These are phyloP conservation scores for Saccharomyces hybrid DNA, from an alignment of 1,139 yeast genomes.

Conservation along the genomic window DNA sequence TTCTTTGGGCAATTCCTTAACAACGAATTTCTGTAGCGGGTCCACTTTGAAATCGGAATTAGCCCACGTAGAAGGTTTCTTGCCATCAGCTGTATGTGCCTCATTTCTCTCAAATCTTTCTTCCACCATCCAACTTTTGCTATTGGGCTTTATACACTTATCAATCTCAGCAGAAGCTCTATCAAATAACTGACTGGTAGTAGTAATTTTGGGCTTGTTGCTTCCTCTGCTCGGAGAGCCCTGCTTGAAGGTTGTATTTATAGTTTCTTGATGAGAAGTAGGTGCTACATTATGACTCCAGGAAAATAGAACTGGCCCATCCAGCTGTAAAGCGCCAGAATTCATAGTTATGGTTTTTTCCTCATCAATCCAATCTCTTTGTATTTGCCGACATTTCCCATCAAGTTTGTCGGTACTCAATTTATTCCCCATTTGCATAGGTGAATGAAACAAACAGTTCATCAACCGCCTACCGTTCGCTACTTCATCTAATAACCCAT, in stretches of 20 bases:
- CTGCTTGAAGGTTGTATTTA: not conserved
- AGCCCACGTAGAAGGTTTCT: slow-evolving; percentile 6
- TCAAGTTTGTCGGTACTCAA: not conserved
- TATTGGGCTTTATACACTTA: slow-evolving; percentile 2
- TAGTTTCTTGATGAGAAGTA: not conserved
- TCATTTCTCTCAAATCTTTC: not conserved
- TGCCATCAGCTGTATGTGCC: slow-evolving; percentile 3
- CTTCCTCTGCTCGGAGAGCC: not conserved
- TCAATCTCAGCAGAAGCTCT: slow-evolving; percentile 9
- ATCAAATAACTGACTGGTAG: slow-evolving; percentile 16
- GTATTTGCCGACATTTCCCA: slow-evolving; percentile 9
- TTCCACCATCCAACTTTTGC: not conserved
- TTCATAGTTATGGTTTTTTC: slow-evolving; percentile 14
- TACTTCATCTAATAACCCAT: slow-evolving; percentile 20
- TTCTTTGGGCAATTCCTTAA: slow-evolving; percentile 21
- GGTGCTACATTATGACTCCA: slow-evolving; percentile 18
- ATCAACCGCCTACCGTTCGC: slow-evolving; percentile 21
- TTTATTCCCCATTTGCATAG: not conserved
- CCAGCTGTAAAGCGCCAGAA: slow-evolving; percentile 11
- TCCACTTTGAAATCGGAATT: slow-evolving; percentile 23
- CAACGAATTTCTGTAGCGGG: slow-evolving; percentile 26
- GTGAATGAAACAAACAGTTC: slow-evolving; percentile 14
- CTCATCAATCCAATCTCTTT: slow-evolving; percentile 20
- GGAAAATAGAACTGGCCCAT: slow-evolving; percentile 23
- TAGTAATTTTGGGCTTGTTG: slow-evolving; percentile 5